phyloP scores from a whole-genome alignment of 305 asterid species.

The Solanum hybrid region DNA sequence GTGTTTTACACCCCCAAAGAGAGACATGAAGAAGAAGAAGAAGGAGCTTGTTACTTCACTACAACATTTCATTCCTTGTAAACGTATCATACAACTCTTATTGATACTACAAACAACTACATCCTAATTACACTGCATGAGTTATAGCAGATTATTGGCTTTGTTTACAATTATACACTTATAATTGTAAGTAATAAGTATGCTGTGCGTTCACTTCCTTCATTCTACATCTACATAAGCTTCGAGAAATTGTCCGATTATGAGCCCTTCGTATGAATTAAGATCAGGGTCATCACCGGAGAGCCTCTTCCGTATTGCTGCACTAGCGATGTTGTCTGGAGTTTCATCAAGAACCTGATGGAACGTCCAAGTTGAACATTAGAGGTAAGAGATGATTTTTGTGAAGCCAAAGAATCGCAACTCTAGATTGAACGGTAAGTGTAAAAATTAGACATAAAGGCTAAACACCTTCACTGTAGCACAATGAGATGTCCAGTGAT shows the following conservation, averaged over 20 bases:
- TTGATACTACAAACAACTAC: not conserved
- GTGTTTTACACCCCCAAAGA: not conserved
- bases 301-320: conserved; percentile 47
- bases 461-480: not conserved
- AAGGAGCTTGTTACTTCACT: not conserved
- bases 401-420: not conserved
- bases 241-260: conserved; percentile 58
- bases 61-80: not conserved
- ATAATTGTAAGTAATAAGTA: not conserved
- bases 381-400: not conserved
- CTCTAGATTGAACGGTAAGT: not conserved
- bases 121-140: not conserved
- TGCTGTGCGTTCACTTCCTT: not conserved
- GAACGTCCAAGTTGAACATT: not conserved
- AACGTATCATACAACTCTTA: not conserved
- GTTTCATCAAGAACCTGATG: conserved; percentile 46
- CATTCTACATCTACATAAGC: conserved; percentile 44
- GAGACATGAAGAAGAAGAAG: not conserved
- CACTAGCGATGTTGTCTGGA: conserved; percentile 21
- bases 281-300: conserved; percentile 56
- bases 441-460: not conserved
- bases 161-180: not conserved
- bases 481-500: not conserved
- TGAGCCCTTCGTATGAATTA: conserved; percentile 38
- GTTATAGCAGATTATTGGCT: not conserved